phyloP scores from a whole-genome alignment of 129 eudicot genomes.

The Escallonia rubra region DNA sequence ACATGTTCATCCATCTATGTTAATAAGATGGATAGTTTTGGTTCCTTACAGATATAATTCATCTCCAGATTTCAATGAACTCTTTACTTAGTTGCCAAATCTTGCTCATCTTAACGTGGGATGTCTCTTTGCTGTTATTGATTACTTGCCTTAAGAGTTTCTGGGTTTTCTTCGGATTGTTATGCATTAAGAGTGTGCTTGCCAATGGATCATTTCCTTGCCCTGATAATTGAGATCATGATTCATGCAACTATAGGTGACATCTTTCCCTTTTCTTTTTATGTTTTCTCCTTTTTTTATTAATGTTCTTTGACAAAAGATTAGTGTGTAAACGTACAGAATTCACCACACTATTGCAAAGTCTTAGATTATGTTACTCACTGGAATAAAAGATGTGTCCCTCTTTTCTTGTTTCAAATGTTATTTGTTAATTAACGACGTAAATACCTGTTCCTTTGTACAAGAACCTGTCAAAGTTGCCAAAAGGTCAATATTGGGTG shows the following conservation, averaged over 20 bases:
- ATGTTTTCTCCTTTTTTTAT: background rate
- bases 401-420: background rate
- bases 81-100: background rate
- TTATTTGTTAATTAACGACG: background rate
- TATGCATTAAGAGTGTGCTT: no score
- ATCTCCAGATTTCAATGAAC: background rate
- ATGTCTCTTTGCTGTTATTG: background rate
- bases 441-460: background rate
- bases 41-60: background rate
- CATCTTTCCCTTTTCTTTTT: no score
- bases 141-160: no score
- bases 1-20: background rate
- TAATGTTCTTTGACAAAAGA: background rate
- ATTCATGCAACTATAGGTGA: no score
- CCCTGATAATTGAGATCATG: no score
- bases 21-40: background rate
- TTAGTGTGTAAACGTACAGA: no score
- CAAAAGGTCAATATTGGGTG: background rate
- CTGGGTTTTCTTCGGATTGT: no score
- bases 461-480: background rate
- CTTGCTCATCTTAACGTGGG: background rate
- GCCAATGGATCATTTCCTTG: background rate
- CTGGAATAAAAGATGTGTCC: background rate
- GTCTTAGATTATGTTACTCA: background rate
- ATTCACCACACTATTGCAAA: no score